Evolutionary conservation across 768 basidiomycete species (phyloP).

Genomic region (Steccherinum ochraceum): DNA sequence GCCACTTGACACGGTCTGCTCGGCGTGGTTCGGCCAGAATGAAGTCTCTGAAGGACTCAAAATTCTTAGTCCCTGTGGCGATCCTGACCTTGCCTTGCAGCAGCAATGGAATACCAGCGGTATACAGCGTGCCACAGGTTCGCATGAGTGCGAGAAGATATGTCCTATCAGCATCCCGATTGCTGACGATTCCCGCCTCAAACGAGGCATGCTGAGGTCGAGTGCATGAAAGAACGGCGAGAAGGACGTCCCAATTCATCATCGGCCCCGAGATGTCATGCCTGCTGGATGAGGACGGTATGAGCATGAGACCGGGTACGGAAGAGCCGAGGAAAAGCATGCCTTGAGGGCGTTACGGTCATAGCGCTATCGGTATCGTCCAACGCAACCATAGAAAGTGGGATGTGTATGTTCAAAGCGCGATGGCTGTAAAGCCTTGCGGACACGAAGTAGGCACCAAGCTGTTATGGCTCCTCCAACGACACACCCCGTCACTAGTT

Average conservation of each 20-base stretch:
- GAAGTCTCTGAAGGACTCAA: not conserved
- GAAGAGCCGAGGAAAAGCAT: too few relatives aligned
- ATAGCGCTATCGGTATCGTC: too few relatives aligned
- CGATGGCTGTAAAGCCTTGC: too few relatives aligned
- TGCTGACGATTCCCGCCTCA: not conserved
- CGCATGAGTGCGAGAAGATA: not conserved
- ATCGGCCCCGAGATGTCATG: too few relatives aligned
- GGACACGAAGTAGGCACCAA: too few relatives aligned
- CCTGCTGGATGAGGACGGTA: too few relatives aligned
- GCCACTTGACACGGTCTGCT: not conserved
- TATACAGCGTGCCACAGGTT: not conserved
- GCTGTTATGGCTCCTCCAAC: too few relatives aligned
- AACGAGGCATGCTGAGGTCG: not conserved
- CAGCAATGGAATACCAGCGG: not conserved
- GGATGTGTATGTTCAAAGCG: too few relatives aligned
- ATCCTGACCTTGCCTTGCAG: not conserved
- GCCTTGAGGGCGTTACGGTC: too few relatives aligned
- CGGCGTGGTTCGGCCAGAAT: not conserved
- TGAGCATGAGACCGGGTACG: too few relatives aligned
- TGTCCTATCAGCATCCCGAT: not conserved
- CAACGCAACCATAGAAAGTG: too few relatives aligned
- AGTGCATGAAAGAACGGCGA: not conserved
- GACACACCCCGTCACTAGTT: too few relatives aligned
- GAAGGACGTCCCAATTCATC: not conserved
- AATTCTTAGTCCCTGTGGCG: not conserved